Percentiles rank a stretch among this genome's conserved stretches.
Evolutionary conservation across 208 protist species (phyloP).

Genomic region (Leishmania guyanensis): DNA sequence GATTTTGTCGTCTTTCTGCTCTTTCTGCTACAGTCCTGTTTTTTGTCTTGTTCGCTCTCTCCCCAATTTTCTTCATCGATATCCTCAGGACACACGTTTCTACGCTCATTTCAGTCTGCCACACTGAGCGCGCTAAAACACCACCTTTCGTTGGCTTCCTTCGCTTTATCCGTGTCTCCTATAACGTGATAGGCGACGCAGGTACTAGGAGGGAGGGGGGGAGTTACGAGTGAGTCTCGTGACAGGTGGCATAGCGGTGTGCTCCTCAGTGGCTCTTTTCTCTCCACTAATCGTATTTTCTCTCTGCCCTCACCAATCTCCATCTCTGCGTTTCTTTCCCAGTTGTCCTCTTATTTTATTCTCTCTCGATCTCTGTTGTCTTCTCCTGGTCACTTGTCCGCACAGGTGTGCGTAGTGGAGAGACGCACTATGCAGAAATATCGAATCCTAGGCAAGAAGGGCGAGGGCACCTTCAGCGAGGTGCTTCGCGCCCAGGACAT

Average conservation of each 20-base stretch:
- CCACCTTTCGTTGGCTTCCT: not conserved
- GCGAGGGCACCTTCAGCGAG: constrained; percentile 98
- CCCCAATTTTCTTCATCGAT: not conserved
- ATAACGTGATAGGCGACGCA: not conserved
- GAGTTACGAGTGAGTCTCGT: not conserved
- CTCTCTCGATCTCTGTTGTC: not conserved
- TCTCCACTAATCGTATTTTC: not conserved
- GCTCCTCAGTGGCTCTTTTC: not conserved
- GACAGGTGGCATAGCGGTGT: not conserved
- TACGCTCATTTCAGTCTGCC: not conserved
- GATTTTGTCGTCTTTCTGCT: not conserved
- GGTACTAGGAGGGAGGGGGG: not conserved
- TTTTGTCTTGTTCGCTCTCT: not conserved
- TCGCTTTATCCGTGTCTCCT: not conserved
- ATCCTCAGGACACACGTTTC: not conserved
- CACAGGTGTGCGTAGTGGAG: not conserved
- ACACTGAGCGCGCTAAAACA: not conserved
- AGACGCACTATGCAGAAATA: constrained; percentile 89
- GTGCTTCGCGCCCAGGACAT: constrained; percentile 95
- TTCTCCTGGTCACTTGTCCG: not conserved
- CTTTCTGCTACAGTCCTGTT: not conserved
- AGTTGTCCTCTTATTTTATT: not conserved
- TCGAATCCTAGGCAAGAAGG: constrained; percentile 95
- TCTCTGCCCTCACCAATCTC: not conserved
- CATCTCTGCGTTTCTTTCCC: no score